Percentiles rank a stretch among this genome's conserved stretches.
phyloP scores from a whole-genome alignment of 306 rosid species.

The Prunus campanulata region DNA sequence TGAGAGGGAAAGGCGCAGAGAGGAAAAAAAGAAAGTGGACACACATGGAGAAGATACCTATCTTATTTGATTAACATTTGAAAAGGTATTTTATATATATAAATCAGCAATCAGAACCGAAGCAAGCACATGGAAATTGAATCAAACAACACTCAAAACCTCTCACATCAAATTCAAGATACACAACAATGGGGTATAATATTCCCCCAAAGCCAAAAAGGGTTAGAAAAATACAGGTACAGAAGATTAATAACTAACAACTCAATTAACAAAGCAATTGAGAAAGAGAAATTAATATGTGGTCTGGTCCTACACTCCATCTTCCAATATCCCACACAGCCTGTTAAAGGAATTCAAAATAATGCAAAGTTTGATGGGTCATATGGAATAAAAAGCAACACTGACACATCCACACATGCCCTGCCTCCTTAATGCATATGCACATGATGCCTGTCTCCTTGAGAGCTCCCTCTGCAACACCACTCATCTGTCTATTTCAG shows the following conservation, averaged over 20 bases:
- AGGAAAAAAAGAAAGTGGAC: constrained; percentile 21
- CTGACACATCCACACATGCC: constrained; percentile 84
- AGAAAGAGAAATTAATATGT: constrained; percentile 14
- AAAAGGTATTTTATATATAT: constrained; percentile 10
- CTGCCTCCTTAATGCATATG: constrained; percentile 67
- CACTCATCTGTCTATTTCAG: constrained; percentile 23
- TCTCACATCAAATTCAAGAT: constrained; percentile 47
- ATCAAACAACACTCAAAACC: constrained; percentile 43
- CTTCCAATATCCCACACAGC: constrained; percentile 54
- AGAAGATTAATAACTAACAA: constrained; percentile 26
- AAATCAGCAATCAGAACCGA: neutral
- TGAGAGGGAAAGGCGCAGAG: neutral
- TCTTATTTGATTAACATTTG: constrained; percentile 25
- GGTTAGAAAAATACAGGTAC: constrained; percentile 26
- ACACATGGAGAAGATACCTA: constrained; percentile 52
- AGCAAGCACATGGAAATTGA: constrained; percentile 45
- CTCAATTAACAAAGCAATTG: constrained; percentile 31
- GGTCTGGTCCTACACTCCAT: constrained; percentile 51
- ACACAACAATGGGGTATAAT: constrained; percentile 27
- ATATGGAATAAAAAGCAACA: constrained; percentile 71
- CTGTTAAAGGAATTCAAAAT: constrained; percentile 63
- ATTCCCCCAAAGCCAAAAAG: constrained; percentile 31
- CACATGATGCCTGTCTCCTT: constrained; percentile 70
- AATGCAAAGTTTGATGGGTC: constrained; percentile 59
- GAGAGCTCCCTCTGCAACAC: constrained; percentile 6